phyloP scores from a whole-genome alignment of 2,329 filamentous ascomycete genomes.

The Penicillium sp. region DNA sequence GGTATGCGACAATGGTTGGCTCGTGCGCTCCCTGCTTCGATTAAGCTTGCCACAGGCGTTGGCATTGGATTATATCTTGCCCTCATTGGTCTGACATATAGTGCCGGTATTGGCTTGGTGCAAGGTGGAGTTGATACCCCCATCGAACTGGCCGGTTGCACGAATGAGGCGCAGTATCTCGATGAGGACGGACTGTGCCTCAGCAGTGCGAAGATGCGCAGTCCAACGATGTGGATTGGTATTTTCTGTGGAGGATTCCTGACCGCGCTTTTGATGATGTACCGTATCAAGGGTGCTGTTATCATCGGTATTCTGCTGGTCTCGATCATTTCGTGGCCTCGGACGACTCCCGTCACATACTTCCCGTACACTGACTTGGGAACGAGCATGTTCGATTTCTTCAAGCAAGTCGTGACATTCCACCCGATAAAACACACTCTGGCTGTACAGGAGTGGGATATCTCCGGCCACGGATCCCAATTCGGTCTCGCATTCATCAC shows the following conservation, averaged over 20 bases:
- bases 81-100: conserved; percentile 69
- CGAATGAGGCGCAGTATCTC: conserved; percentile 48
- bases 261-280: conserved; percentile 79
- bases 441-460: conserved; percentile 71
- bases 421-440: conserved; percentile 72
- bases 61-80: conserved; percentile 80
- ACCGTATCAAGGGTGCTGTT: conserved; percentile 82
- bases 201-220: conserved; percentile 72
- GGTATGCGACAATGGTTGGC: conserved; percentile 88
- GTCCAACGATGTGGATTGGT: conserved; percentile 81
- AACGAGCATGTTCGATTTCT: conserved; percentile 75
- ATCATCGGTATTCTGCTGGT: conserved; percentile 81
- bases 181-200: conserved; percentile 59
- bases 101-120: conserved; percentile 77
- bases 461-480: conserved; percentile 68
- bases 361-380: conserved; percentile 74
- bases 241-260: conserved; percentile 66
- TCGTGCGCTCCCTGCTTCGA: conserved; percentile 75
- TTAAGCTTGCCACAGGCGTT: conserved; percentile 83
- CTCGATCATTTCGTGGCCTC: conserved; percentile 86
- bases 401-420: conserved; percentile 84
- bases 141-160: conserved; percentile 74
- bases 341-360: conserved; percentile 72
- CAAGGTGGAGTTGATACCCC: conserved; percentile 69
- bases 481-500: conserved; percentile 84